These are phyloP conservation scores for Calonectria pseudoturangicola DNA, from an alignment of 2,329 filamentous ascomycete genomes.

Conservation along the genomic window DNA sequence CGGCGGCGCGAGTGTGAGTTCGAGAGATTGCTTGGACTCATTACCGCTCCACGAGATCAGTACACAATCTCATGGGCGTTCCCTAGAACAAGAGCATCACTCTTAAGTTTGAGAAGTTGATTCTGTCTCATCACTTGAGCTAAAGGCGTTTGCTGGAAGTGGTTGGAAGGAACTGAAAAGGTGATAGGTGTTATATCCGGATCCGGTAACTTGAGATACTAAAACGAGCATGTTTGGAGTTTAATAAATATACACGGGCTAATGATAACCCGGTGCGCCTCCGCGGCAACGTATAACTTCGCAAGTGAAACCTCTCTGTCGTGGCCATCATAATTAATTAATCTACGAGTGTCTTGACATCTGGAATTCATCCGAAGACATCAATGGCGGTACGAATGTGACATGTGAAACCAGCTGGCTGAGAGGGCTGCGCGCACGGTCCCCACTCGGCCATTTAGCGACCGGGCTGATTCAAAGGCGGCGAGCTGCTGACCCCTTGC, in stretches of 20 bases:
- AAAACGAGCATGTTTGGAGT: slow-evolving; percentile 26
- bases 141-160: slow-evolving; percentile 31
- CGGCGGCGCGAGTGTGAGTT: neutral
- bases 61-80: neutral
- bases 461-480: slow-evolving; percentile 32
- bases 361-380: slow-evolving; percentile 33
- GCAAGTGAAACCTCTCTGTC: neutral
- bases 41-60: neutral
- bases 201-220: neutral
- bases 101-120: neutral
- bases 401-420: slow-evolving; percentile 35
- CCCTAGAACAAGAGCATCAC: neutral
- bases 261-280: slow-evolving; percentile 16
- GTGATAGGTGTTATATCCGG: slow-evolving; percentile 6
- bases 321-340: slow-evolving; percentile 1
- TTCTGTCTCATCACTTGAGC: slow-evolving; percentile 8
- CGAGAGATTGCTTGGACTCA: slow-evolving; percentile 1
- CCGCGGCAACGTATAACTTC: neutral
- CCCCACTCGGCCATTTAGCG: slow-evolving; percentile 22
- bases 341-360: slow-evolving; percentile 19
- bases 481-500: slow-evolving; percentile 39
- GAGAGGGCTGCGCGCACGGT: slow-evolving; percentile 20
- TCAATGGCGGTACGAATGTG: slow-evolving; percentile 26
- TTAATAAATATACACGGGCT: slow-evolving; percentile 33
- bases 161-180: slow-evolving; percentile 14